phyloP scores from a whole-genome alignment of 176 grass and related monocot species.

The Melocanna baccifera region DNA sequence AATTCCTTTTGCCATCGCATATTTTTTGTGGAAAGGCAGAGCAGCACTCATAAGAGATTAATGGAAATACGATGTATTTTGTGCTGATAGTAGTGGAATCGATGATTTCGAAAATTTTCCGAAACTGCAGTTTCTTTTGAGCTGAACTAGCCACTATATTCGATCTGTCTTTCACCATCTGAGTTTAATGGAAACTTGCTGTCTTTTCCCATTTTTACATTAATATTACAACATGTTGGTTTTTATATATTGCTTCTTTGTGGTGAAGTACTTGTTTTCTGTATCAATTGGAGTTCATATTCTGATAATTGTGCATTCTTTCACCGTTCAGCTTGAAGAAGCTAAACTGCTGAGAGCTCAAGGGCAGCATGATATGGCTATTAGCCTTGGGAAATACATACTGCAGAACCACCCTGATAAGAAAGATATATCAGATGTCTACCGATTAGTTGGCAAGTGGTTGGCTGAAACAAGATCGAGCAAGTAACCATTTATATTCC shows the following conservation, averaged over 20 bases:
- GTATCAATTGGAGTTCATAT: constrained; percentile 24
- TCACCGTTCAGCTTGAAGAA: constrained; percentile 64
- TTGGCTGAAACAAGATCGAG: constrained; percentile 96
- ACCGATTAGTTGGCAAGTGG: constrained; percentile 90
- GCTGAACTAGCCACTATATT: background rate
- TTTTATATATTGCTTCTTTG: constrained; percentile 4
- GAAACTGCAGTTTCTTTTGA: background rate
- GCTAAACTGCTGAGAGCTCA: constrained; percentile 93
- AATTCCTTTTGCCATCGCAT: too few species aligned
- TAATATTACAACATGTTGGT: constrained; percentile 23
- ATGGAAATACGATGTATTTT: background rate
- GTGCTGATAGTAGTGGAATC: background rate
- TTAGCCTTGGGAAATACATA: constrained; percentile 79
- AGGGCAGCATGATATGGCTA: constrained; percentile 89
- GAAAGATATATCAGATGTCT: constrained; percentile 73
- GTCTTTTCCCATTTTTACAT: background rate
- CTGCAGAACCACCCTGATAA: constrained; percentile 62
- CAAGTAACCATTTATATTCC: constrained; percentile 57
- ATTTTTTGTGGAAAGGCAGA: background rate
- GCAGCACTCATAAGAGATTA: background rate
- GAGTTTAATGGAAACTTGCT: background rate
- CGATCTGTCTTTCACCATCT: background rate
- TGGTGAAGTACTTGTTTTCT: background rate
- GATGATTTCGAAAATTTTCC: background rate
- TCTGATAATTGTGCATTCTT: constrained; percentile 4